Conservation (phyloP, 2,329 filamentous ascomycete genomes). For the Neopestalotiopsis sp. region DNA sequence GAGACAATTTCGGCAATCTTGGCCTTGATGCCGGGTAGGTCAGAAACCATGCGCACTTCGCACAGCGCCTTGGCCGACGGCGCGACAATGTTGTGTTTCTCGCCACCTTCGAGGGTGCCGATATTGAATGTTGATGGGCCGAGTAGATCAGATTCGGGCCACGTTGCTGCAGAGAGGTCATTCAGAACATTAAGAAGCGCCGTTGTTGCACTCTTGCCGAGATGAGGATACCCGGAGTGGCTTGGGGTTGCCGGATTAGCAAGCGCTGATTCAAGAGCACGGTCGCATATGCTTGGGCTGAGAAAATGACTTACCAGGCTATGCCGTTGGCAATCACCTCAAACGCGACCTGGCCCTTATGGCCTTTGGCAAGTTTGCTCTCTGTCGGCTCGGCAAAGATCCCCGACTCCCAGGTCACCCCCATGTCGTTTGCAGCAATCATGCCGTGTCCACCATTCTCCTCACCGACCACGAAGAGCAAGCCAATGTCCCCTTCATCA, state of each 20-base stretch:
- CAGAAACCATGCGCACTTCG: slow-evolving; percentile 41
- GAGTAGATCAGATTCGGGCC: slow-evolving; percentile 41
- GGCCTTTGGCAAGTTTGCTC: slow-evolving; percentile 55
- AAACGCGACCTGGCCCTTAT: slow-evolving; percentile 52
- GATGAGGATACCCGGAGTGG: slow-evolving; percentile 42
- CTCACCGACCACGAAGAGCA: slow-evolving; percentile 52
- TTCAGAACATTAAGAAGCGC: slow-evolving; percentile 37
- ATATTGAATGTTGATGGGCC: slow-evolving; percentile 45
- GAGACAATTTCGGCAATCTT: slow-evolving; percentile 38
- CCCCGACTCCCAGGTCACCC: slow-evolving; percentile 48
- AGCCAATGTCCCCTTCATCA: slow-evolving; percentile 32
- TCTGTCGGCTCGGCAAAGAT: slow-evolving; percentile 62
- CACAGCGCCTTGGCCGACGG: slow-evolving; percentile 43
- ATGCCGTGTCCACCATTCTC: slow-evolving; percentile 60
- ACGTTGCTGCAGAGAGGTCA: slow-evolving; percentile 35
- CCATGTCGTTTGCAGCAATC: slow-evolving; percentile 51
- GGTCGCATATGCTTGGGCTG: neutral
- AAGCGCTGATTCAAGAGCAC: neutral
- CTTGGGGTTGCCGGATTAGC: slow-evolving; percentile 19
- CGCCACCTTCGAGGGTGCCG: slow-evolving; percentile 43
- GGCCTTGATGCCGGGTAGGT: slow-evolving; percentile 39
- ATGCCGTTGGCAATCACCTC: slow-evolving; percentile 35
- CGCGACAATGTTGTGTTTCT: slow-evolving; percentile 44
- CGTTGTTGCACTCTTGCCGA: slow-evolving; percentile 38
- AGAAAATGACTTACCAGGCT: slow-evolving; percentile 28